Evolutionary conservation across 2,329 filamentous ascomycete genomes (phyloP).

Genomic region (Diplocarpon rosae): DNA sequence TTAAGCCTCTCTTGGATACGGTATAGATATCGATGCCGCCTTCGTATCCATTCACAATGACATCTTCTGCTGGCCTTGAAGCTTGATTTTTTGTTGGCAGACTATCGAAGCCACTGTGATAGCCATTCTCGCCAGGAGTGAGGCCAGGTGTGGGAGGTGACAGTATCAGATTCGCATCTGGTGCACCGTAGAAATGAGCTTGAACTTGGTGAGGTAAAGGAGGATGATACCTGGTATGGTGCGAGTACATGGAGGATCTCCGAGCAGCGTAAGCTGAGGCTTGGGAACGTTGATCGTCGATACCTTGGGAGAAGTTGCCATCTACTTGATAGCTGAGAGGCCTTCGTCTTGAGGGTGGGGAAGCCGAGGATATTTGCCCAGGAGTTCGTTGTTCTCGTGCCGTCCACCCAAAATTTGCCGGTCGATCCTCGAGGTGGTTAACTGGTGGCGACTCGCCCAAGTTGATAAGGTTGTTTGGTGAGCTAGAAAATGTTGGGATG

Average conservation of each 20-base stretch:
- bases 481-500: conserved; percentile 31
- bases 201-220: conserved; percentile 66
- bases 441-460: conserved; percentile 35
- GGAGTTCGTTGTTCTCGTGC: conserved; percentile 24
- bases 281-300: conserved; percentile 40
- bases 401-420: conserved; percentile 22
- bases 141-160: conserved; percentile 40
- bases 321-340: conserved; percentile 42
- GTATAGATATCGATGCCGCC: conserved; percentile 67
- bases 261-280: conserved; percentile 32
- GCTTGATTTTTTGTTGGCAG: conserved; percentile 35
- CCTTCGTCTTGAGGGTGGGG: conserved; percentile 30
- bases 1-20: conserved; percentile 60
- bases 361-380: conserved; percentile 22
- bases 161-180: conserved; percentile 56
- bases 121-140: conserved; percentile 56
- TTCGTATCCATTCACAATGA: conserved; percentile 68
- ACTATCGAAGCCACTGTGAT: conserved; percentile 72
- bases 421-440: conserved; percentile 25
- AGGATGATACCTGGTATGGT: conserved; percentile 38
- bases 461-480: conserved; percentile 32
- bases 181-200: conserved; percentile 64
- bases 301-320: conserved; percentile 17
- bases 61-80: conserved; percentile 40
- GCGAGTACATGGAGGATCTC: conserved; percentile 43